These are phyloP conservation scores for Didymella arachidicola DNA, from an alignment of 2,329 filamentous ascomycete genomes.

Conservation along the genomic window DNA sequence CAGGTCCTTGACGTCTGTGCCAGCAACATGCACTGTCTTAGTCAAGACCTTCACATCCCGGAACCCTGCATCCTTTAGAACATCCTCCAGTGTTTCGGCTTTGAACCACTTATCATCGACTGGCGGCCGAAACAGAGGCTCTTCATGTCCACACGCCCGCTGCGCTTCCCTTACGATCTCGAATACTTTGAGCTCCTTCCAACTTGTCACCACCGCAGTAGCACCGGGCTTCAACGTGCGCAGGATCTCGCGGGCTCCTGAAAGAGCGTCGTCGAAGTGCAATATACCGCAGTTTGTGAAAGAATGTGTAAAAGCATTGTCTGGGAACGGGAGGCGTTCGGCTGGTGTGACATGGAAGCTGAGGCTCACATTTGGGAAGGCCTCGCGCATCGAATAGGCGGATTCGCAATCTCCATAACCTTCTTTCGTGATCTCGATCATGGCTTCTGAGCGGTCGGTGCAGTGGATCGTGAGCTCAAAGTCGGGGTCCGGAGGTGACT, in stretches of 20 bases:
- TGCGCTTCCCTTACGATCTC: not conserved
- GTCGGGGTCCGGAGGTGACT: not conserved
- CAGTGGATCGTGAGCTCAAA: not conserved
- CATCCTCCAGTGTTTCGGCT: not conserved
- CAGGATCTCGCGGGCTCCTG: not conserved
- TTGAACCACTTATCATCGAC: not conserved
- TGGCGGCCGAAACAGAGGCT: not conserved
- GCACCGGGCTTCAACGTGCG: not conserved
- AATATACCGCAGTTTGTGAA: constrained; percentile 41
- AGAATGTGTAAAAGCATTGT: constrained; percentile 47
- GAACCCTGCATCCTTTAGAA: not conserved
- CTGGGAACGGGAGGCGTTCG: constrained; percentile 29
- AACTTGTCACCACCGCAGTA: not conserved
- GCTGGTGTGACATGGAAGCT: not conserved
- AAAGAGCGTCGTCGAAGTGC: not conserved
- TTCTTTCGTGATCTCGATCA: not conserved
- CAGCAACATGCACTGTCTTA: not conserved
- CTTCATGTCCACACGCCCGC: not conserved
- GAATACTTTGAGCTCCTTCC: not conserved
- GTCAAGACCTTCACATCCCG: not conserved
- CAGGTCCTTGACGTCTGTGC: not conserved
- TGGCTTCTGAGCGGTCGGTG: not conserved
- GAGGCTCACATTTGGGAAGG: not conserved
- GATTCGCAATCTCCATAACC: not conserved
- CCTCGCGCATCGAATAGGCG: not conserved